phyloP scores from a whole-genome alignment of 192 early-diverging fungal species.

The Linnemannia elongata region DNA sequence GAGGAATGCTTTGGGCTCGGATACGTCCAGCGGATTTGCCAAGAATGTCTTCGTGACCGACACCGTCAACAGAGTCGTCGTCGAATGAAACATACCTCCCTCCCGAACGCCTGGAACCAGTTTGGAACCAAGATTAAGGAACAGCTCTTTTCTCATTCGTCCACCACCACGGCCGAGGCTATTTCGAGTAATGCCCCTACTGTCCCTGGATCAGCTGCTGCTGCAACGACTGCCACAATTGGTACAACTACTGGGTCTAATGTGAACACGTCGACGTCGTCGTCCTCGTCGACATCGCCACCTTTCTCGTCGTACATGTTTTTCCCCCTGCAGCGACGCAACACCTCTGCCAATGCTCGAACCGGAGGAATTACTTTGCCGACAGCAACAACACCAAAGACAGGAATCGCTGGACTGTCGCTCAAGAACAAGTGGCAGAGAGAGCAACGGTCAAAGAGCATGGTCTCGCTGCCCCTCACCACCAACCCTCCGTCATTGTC shows the following conservation, averaged over 20 bases:
- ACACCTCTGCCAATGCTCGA: not conserved
- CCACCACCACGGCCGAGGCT: not conserved
- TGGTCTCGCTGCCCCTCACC: constrained; percentile 23
- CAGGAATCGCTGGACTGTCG: not conserved
- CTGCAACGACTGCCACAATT: not conserved
- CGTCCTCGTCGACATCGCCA: not conserved
- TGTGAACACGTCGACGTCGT: not conserved
- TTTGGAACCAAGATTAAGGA: constrained; percentile 36
- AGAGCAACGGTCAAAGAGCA: constrained; percentile 28
- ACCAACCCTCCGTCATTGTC: not conserved
- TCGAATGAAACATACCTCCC: not conserved
- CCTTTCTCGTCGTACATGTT: not conserved
- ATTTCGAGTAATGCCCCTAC: not conserved
- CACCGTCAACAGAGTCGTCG: not conserved
- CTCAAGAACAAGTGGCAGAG: constrained; percentile 3
- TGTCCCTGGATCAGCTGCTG: not conserved
- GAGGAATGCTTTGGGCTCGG: constrained; percentile 41
- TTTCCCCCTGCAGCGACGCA: not conserved
- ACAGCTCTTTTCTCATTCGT: constrained; percentile 12
- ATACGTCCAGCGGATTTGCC: constrained; percentile 42
- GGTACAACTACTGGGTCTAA: not conserved
- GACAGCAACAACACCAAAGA: not conserved
- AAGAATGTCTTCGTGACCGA: constrained; percentile 32
- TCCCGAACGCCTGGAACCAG: constrained; percentile 17
- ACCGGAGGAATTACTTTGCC: not conserved